These are phyloP conservation scores for Aspergillus tubingensis DNA, from an alignment of 2,329 filamentous ascomycete genomes.

Conservation along the genomic window DNA sequence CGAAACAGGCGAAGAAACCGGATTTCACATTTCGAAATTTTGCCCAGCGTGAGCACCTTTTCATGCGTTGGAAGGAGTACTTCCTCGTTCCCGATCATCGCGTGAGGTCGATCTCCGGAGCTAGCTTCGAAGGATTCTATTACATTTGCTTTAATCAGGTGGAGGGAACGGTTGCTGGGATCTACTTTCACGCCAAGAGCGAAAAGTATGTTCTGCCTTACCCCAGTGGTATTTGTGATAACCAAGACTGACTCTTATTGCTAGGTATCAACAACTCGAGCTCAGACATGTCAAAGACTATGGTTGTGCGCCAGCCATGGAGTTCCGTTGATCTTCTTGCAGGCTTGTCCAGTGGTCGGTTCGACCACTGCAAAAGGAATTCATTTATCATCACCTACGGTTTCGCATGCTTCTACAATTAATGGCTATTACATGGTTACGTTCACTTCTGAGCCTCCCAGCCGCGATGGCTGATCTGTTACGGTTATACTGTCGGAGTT, in stretches of 20 bases:
- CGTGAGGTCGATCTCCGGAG: constrained; percentile 85
- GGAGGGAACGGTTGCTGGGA: constrained; percentile 81
- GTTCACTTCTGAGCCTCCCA: background rate
- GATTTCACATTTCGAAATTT: constrained; percentile 67
- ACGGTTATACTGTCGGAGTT: constrained; percentile 1
- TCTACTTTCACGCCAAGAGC: constrained; percentile 97
- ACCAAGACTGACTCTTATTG: constrained; percentile 26
- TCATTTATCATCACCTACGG: background rate
- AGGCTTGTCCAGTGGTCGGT: background rate
- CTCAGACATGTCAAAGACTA: constrained; percentile 82
- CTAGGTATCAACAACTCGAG: constrained; percentile 87
- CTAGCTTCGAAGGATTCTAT: constrained; percentile 98
- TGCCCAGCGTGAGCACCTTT: constrained; percentile 81
- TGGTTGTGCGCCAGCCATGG: constrained; percentile 81
- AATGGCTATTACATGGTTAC: background rate
- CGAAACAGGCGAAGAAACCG: constrained; percentile 60
- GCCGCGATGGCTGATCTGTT: constrained; percentile 1
- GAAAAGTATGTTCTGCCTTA: constrained; percentile 73
- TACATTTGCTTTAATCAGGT: constrained; percentile 98
- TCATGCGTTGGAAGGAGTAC: constrained; percentile 99
- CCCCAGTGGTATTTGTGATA: background rate
- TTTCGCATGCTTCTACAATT: constrained; percentile 4
- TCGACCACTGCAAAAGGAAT: background rate
- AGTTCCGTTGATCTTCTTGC: constrained; percentile 69
- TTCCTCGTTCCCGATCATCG: constrained; percentile 95